Evolutionary conservation across 495 filamentous ascomycete species (phyloP).

Genomic region (Penicillium turbatum): DNA sequence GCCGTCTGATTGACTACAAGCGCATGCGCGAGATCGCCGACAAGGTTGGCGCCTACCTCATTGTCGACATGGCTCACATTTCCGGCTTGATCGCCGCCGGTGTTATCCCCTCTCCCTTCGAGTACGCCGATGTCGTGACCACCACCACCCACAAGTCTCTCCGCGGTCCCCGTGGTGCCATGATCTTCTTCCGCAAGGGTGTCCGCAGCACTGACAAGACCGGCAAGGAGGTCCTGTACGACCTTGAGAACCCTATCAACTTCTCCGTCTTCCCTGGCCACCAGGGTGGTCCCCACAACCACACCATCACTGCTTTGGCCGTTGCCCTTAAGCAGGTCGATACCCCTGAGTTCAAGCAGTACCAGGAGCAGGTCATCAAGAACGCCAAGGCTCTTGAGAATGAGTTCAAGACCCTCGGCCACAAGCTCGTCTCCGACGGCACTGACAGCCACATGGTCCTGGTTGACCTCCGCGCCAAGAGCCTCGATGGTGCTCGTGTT

Average conservation of each 20-base stretch:
- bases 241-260: slow-evolving; percentile 96
- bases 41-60: slow-evolving; percentile 87
- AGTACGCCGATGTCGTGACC: slow-evolving; percentile 92
- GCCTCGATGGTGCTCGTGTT: slow-evolving; percentile 88
- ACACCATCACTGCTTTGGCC: slow-evolving; percentile 97
- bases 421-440: slow-evolving; percentile 92
- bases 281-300: slow-evolving; percentile 99
- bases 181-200: slow-evolving; percentile 99
- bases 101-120: slow-evolving; percentile 93
- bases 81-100: slow-evolving; percentile 90
- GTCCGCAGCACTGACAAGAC: slow-evolving; percentile 86
- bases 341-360: slow-evolving; percentile 90
- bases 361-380: slow-evolving; percentile 87
- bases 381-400: slow-evolving; percentile 85
- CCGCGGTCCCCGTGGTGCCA: slow-evolving; percentile 95
- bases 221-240: slow-evolving; percentile 85
- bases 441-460: slow-evolving; percentile 99
- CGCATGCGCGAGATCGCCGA: slow-evolving; percentile 97
- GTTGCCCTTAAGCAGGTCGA: slow-evolving; percentile 95
- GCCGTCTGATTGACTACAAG: slow-evolving; percentile 93
- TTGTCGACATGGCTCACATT: slow-evolving; percentile 99
- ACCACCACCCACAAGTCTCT: slow-evolving; percentile 99
- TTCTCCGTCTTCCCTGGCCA: slow-evolving; percentile 99
- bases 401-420: slow-evolving; percentile 66
- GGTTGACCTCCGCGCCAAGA: slow-evolving; percentile 76